Evolutionary conservation across 345 rosid species (phyloP), one percentile per base, ranked within the genome.

Genomic region (Ceriops decandra): DNA sequence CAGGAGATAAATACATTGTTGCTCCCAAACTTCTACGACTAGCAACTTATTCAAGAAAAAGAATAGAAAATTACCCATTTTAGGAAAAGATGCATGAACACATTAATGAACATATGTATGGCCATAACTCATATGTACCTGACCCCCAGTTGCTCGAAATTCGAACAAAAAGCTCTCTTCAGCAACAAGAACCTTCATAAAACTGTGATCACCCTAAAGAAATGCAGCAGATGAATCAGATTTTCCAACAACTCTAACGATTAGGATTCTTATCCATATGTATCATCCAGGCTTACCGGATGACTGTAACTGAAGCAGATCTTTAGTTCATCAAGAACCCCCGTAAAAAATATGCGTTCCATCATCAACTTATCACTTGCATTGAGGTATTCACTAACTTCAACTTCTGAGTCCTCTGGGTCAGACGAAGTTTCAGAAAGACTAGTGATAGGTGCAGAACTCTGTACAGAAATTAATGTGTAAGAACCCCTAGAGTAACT

Each of bases 61-160:
- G 49, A 42, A 42, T 42, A 42, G 15, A 42, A 42, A 42, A 42
- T 42, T 42, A 13, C 16, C 17, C 31, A 56, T 3, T 54, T 56
- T 10, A 22, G 28, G 16, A 56, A n/a, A 56, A 56, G 24, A 24
- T 56, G 31, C 59, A 22, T 16, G 31, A 68, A 69, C 72, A 70
- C 67, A 62, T 63, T 65, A 71, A 68, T 15, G 51, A 62, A 74
- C 61, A 60, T 16, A 71, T 67, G 67, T 57, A 58, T 28, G 38
- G 57, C 32, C 49, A 58, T 62, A 70, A 64, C 42, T 38, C 51
- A 57, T 68, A 63, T 75, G 73, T 81, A 95, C 99, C 96, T 84
- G 95, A 64, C 99, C 99, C 77, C 97, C 97, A 71, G 76, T 73
- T 66, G 99, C 99, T 84, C 97, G 87, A 75, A 95, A 89, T 78